phyloP scores from a whole-genome alignment of 2,329 filamentous ascomycete species.

The Cladorrhinum sp. region DNA sequence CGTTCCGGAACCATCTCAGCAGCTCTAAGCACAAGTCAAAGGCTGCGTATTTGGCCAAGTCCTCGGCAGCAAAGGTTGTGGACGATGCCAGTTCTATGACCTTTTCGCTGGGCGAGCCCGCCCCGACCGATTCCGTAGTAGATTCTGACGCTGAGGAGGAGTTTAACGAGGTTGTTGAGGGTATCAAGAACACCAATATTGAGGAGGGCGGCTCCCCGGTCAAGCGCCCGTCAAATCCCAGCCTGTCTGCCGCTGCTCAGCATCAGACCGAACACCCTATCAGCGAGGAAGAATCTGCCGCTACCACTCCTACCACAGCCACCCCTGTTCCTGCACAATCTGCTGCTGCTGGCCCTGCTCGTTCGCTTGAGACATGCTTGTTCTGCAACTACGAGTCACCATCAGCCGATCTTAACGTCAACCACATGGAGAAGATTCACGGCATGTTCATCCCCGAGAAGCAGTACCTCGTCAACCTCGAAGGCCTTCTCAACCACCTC shows the following conservation, averaged over 20 bases:
- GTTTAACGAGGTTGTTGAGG: conserved; percentile 73
- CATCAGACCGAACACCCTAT: conserved; percentile 47
- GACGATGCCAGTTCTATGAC: conserved; percentile 80
- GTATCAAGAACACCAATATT: conserved; percentile 63
- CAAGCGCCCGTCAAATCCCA: conserved; percentile 53
- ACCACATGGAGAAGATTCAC: conserved; percentile 89
- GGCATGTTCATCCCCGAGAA: conserved; percentile 96
- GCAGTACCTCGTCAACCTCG: conserved; percentile 75
- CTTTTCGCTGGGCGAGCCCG: conserved; percentile 83
- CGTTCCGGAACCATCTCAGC: conserved; percentile 85
- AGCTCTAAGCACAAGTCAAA: conserved; percentile 85
- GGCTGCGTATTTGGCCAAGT: conserved; percentile 47
- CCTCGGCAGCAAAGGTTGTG: conserved; percentile 36
- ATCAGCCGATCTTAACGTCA: conserved; percentile 69
- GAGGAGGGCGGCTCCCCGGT: conserved; percentile 48
- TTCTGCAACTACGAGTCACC: conserved; percentile 91
- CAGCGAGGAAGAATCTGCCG: conserved; percentile 34
- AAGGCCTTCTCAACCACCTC: conserved; percentile 76
- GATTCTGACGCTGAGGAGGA: conserved; percentile 71
- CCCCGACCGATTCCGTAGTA: conserved; percentile 48
- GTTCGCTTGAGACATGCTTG: conserved; percentile 62
- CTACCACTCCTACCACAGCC: conserved; percentile 23
- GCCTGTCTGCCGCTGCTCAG: conserved; percentile 39
- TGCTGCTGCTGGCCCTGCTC: conserved; percentile 32
- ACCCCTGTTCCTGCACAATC: conserved; percentile 28